Evolutionary conservation across 257 asterid species (phyloP).

Genomic region (Salvia miltiorrhiza): DNA sequence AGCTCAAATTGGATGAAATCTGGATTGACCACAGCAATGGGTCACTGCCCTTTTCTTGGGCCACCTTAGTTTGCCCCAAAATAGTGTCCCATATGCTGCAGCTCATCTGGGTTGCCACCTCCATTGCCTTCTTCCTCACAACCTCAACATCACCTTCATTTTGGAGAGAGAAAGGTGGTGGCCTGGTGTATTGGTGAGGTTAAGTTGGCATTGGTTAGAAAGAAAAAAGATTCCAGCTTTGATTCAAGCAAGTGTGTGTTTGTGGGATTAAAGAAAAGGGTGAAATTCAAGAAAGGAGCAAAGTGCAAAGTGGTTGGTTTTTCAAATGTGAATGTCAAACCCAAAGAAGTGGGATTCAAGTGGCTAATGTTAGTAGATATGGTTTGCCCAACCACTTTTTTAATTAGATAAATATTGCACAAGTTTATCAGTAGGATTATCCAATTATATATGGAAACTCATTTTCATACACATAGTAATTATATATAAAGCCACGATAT

Average conservation of each 20-base stretch:
- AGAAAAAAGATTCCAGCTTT: conserved; percentile 8
- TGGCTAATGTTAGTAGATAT: not conserved
- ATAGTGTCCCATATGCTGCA: conserved; percentile 57
- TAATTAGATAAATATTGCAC: not conserved
- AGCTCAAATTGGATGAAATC: conserved; percentile 64
- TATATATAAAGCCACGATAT: too few relatives aligned
- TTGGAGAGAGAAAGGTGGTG: not conserved
- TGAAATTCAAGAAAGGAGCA: not conserved
- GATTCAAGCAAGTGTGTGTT: not conserved
- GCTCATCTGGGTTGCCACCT: conserved; percentile 34
- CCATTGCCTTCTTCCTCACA: conserved; percentile 47
- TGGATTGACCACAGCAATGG: conserved; percentile 81
- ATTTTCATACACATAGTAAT: too few relatives aligned
- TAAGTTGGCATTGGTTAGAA: conserved; percentile 16
- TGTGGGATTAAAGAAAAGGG: not conserved
- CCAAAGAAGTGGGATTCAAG: conserved; percentile 1
- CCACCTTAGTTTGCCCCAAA: conserved; percentile 64
- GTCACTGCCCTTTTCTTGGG: conserved; percentile 71
- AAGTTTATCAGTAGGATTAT: not conserved
- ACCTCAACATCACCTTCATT: conserved; percentile 23
- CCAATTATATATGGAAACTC: not conserved
- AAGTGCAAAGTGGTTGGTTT: not conserved
- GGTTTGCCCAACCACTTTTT: not conserved
- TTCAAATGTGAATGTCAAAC: not conserved
- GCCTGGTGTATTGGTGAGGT: not conserved